Conservation (phyloP, 2,329 filamentous ascomycete species). For the Cladophialophora bantiana region DNA sequence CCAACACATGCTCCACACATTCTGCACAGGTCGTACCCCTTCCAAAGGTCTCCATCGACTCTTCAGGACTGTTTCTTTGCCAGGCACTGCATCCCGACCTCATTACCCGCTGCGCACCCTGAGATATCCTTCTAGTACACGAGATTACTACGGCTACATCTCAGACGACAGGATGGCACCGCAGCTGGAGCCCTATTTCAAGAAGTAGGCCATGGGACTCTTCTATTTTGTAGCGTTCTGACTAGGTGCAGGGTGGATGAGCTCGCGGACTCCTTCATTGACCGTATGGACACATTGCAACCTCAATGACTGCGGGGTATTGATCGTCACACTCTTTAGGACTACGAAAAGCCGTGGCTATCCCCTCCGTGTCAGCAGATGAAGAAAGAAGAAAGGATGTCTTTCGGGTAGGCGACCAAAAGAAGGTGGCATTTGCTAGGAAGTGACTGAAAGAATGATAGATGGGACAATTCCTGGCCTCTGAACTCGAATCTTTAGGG, state of each 20-base stretch:
- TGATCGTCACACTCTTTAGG: slow-evolving; percentile 44
- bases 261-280: slow-evolving; percentile 81
- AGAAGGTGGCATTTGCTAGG: background rate
- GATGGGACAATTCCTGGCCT: slow-evolving; percentile 91
- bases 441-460: slow-evolving; percentile 41
- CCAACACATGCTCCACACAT: slow-evolving; percentile 29
- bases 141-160: slow-evolving; percentile 55
- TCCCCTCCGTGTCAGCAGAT: slow-evolving; percentile 93
- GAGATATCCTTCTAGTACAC: slow-evolving; percentile 27
- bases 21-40: slow-evolving; percentile 19
- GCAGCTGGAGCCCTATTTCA: slow-evolving; percentile 89
- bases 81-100: slow-evolving; percentile 17
- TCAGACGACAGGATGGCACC: slow-evolving; percentile 77
- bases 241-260: slow-evolving; percentile 67
- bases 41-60: slow-evolving; percentile 16
- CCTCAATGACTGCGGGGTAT: slow-evolving; percentile 15
- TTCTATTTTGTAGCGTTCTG: slow-evolving; percentile 13
- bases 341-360: slow-evolving; percentile 89
- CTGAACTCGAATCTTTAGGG: slow-evolving; percentile 81
- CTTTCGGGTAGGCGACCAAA: slow-evolving; percentile 65
- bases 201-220: slow-evolving; percentile 61
- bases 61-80: slow-evolving; percentile 5
- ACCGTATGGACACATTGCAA: slow-evolving; percentile 61
- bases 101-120: slow-evolving; percentile 11
- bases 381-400: slow-evolving; percentile 89